A percentile compares a stretch with the other conserved stretches of the same genome.
Evolutionary conservation across 2,329 filamentous ascomycete genomes (phyloP).

Genomic region (Pseudomassariella vexata): DNA sequence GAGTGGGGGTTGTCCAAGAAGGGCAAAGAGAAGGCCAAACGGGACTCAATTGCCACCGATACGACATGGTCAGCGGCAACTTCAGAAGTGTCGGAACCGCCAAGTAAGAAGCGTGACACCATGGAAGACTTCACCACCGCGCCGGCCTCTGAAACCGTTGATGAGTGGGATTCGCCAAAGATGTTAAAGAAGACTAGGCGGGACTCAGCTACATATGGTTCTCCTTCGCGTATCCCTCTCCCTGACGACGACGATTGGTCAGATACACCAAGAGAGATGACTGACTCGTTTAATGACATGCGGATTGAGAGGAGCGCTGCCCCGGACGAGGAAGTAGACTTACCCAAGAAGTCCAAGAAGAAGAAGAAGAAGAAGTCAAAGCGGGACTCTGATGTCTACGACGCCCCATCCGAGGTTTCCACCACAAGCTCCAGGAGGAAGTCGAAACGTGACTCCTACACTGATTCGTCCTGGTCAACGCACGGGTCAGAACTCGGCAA

Average conservation of each 20-base stretch:
- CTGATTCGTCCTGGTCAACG: constrained; percentile 10
- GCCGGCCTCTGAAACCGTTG: constrained; percentile 11
- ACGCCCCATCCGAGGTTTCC: constrained; percentile 31
- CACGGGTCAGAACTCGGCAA: constrained; percentile 12
- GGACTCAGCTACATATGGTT: constrained; percentile 23
- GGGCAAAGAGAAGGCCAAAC: constrained; percentile 38
- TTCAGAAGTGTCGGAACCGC: constrained; percentile 2
- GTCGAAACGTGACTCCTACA: constrained; percentile 23
- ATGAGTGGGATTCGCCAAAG: constrained; percentile 16
- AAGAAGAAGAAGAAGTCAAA: constrained; percentile 32
- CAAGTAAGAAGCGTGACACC: constrained; percentile 2
- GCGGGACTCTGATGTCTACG: constrained; percentile 20
- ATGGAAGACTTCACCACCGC: constrained; percentile 10
- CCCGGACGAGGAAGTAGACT: constrained; percentile 30
- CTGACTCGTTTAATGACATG: constrained; percentile 22
- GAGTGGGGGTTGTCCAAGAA: constrained; percentile 27
- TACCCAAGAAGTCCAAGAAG: constrained; percentile 25
- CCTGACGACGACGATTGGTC: constrained; percentile 27
- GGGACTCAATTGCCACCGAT: constrained; percentile 7
- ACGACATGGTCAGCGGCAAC: constrained; percentile 3
- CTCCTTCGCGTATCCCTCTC: constrained; percentile 17
- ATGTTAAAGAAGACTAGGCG: constrained; percentile 28
- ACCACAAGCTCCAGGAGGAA: constrained; percentile 20
- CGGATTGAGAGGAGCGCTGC: constrained; percentile 16
- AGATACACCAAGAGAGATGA: constrained; percentile 37